phyloP scores from a whole-genome alignment of 2,329 filamentous ascomycete species.

The Nemania sp. region DNA sequence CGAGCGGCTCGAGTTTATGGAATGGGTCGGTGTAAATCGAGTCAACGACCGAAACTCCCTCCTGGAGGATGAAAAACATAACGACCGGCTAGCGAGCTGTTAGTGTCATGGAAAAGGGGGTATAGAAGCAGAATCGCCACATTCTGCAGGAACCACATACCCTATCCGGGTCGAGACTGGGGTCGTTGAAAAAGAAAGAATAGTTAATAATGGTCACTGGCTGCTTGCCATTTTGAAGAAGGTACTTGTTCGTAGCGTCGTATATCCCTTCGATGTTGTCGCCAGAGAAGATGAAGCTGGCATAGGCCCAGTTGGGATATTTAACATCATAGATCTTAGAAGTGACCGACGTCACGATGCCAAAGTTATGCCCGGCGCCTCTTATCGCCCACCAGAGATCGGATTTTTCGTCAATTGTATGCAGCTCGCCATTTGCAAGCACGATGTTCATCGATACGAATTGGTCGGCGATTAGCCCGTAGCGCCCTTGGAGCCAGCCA shows the following conservation, averaged over 20 bases:
- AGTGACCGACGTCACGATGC: slow-evolving; percentile 56
- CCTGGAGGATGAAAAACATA: slow-evolving; percentile 27
- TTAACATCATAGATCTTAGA: slow-evolving; percentile 53
- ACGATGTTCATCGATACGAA: slow-evolving; percentile 56
- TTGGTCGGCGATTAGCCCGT: slow-evolving; percentile 58
- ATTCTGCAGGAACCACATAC: slow-evolving; percentile 5
- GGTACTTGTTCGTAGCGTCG: slow-evolving; percentile 48
- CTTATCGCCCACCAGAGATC: slow-evolving; percentile 62
- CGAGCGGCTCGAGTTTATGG: slow-evolving; percentile 17
- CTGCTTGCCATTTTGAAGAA: slow-evolving; percentile 44
- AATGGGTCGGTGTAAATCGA: slow-evolving; percentile 24
- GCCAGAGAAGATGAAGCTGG: slow-evolving; percentile 49
- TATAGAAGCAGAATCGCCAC: too few relatives aligned
- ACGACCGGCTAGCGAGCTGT: slow-evolving; percentile 22
- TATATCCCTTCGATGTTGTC: slow-evolving; percentile 53
- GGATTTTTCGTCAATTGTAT: slow-evolving; percentile 45
- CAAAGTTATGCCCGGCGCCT: slow-evolving; percentile 64
- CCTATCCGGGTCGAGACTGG: slow-evolving; percentile 18
- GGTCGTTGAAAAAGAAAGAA: slow-evolving; percentile 20
- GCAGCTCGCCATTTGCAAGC: slow-evolving; percentile 50
- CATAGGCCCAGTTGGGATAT: slow-evolving; percentile 46
- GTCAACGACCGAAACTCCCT: slow-evolving; percentile 26
- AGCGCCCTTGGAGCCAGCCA: slow-evolving; percentile 55
- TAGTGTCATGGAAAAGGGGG: neutral
- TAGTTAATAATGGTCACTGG: slow-evolving; percentile 25